Base-by-base conservation (phyloP, 768 basidiomycete species). In the Boletus pseudo-olivaceus region DNA sequence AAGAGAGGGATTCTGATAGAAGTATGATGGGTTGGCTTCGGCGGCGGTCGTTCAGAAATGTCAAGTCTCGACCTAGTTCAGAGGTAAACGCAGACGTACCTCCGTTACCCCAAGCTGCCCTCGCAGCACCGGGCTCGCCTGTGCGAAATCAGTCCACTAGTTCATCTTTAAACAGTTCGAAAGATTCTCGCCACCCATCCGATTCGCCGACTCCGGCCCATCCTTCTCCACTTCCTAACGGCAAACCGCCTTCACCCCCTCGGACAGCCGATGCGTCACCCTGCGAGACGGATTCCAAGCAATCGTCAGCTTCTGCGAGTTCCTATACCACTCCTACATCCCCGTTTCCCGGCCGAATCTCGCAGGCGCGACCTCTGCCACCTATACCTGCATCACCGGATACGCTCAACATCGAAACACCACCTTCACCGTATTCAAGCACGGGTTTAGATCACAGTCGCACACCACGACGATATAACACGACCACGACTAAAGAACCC, bases 1-100 rank as follows among this genome's bases (percentile, higher is more conserved):
- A 62, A 49, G 68, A 65, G 49, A 74, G 63, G 75, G 75, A 78
- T 60, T 59, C 74, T 61, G 77, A 73, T 40, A 74, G 74, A 51
- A 78, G 78, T 59, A 37, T 61, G 53, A 62, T 63, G 54, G 38
- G 56, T 7, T 71, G 73, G 73, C 57, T 72, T 42, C 73, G 67
- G 45, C 53, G 63, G 44, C 60, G 58, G 41, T 64, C 69, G 11
- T 38, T 62, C 48, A 72, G 47, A 39, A 58, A 35, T 4, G 39
- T 39, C 47, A 69, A 57, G 51, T 32, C 58, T 38, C 71, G 67
- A 12, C 61, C 65, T 29, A 57, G 41, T 38, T 67, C 49, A 41
- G 69, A 69, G 30, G 43, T 38, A 15, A 60, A 47, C 23, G 5
- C 49, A 15, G 60, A 62, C n/a, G 44, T 37, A 41, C 59, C 55